These are phyloP conservation scores for Neonectria neomacrospora DNA, from an alignment of 2,329 filamentous ascomycete species.

Conservation along the genomic window DNA sequence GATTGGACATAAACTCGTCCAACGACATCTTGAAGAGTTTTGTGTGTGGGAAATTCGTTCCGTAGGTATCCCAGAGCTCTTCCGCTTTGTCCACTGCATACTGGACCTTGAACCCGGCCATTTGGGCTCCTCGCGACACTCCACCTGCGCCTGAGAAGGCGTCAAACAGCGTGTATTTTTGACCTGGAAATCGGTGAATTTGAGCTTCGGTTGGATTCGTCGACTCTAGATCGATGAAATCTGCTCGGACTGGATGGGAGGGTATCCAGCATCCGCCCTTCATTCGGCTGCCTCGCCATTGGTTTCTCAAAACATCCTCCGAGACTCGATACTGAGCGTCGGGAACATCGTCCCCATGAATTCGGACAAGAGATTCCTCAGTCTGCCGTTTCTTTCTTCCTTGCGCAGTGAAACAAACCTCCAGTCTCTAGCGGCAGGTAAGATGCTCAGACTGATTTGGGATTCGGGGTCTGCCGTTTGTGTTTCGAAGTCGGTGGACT, in stretches of 20 bases:
- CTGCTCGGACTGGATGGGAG: neutral
- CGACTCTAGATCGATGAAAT: constrained; percentile 41
- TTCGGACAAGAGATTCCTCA: constrained; percentile 52
- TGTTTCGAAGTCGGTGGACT: constrained; percentile 24
- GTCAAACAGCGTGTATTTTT: constrained; percentile 75
- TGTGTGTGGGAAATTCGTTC: constrained; percentile 65
- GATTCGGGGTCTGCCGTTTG: constrained; percentile 26
- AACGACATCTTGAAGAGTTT: constrained; percentile 61
- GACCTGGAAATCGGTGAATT: constrained; percentile 39
- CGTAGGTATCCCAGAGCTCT: constrained; percentile 68
- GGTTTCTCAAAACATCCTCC: constrained; percentile 49
- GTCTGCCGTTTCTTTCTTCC: constrained; percentile 39
- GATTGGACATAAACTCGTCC: constrained; percentile 58
- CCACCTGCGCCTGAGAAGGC: constrained; percentile 80
- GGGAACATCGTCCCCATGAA: constrained; percentile 46
- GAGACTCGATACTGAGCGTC: constrained; percentile 44
- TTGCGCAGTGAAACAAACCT: constrained; percentile 41
- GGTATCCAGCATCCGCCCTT: constrained; percentile 49
- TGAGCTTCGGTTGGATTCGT: neutral
- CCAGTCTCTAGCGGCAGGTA: constrained; percentile 63
- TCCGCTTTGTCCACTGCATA: constrained; percentile 73
- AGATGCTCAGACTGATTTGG: constrained; percentile 51
- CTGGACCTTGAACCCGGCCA: constrained; percentile 66
- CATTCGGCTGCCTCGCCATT: constrained; percentile 45
- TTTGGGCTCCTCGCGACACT: constrained; percentile 70